Evolutionary conservation across 1,284 basidiomycete genomes (phyloP).

Genomic region (Moniliophthora roreri): DNA sequence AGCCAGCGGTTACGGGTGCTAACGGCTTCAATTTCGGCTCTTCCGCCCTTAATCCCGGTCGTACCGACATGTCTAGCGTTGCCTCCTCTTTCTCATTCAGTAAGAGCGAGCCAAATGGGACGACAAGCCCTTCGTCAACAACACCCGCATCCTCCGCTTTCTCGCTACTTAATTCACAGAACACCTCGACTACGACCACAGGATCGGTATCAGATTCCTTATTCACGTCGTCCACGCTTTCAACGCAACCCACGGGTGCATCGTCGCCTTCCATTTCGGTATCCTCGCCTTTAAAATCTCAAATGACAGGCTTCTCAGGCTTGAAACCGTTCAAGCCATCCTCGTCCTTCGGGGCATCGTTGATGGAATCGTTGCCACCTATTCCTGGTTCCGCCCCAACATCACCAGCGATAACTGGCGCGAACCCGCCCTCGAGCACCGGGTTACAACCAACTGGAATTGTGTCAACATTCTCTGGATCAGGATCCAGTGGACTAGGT

Average conservation of each 20-base stretch:
- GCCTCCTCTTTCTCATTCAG: conserved; percentile 67
- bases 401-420: conserved; percentile 42
- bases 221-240: conserved; percentile 44
- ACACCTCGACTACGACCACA: conserved; percentile 39
- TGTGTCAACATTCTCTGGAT: too few relatives aligned
- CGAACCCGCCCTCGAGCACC: conserved; percentile 9
- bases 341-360: conserved; percentile 82
- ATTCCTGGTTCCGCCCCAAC: conserved; percentile 58
- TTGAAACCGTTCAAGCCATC: conserved; percentile 92
- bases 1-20: conserved; percentile 16
- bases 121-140: conserved; percentile 8
- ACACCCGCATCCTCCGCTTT: conserved; percentile 19
- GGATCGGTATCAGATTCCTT: conserved; percentile 49
- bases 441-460: conserved; percentile 7
- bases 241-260: conserved; percentile 49
- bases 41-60: conserved; percentile 40
- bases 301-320: conserved; percentile 80
- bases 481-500: conserved; percentile 16
- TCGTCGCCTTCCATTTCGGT: conserved; percentile 22
- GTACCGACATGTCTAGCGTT: conserved; percentile 59
- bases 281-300: conserved; percentile 56
- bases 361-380: conserved; percentile 78
- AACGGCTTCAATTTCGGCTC: conserved; percentile 37
- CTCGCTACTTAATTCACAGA: conserved; percentile 28
- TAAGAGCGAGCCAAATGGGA: conserved; percentile 30